Conservation (phyloP, 2,329 filamentous ascomycete species). For the Tolypocladium ovalisporum region DNA sequence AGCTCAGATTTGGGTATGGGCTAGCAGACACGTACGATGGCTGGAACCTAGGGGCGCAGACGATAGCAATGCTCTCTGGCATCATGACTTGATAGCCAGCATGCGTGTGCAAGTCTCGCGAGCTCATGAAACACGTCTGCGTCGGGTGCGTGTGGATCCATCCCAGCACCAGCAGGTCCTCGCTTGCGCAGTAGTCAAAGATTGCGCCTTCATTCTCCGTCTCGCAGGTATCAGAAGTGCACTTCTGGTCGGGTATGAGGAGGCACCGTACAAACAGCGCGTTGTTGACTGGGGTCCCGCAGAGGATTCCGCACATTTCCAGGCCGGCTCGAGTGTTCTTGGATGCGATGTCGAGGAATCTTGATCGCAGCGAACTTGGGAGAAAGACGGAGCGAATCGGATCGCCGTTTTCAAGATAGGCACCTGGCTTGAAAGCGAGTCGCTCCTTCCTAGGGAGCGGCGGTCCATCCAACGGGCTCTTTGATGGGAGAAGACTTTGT, state of each 20-base stretch:
- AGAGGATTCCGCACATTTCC: conserved; percentile 92
- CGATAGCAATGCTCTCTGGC: conserved; percentile 91
- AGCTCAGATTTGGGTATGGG: background rate
- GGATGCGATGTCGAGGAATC: conserved; percentile 64
- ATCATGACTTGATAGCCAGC: conserved; percentile 93
- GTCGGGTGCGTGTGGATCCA: conserved; percentile 98
- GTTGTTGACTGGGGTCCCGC: conserved; percentile 82
- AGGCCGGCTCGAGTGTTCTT: conserved; percentile 72
- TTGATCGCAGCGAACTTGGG: conserved; percentile 59
- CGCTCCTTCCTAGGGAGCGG: conserved; percentile 37
- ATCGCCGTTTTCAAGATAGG: conserved; percentile 80
- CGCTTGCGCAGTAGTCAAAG: conserved; percentile 78
- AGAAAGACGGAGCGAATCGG: conserved; percentile 83
- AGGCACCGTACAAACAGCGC: conserved; percentile 84
- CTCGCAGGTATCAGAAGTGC: conserved; percentile 89
- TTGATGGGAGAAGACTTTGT: conserved; percentile 17
- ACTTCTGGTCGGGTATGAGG: conserved; percentile 81
- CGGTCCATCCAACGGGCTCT: conserved; percentile 12
- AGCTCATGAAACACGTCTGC: conserved; percentile 97
- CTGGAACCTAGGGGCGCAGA: conserved; percentile 75
- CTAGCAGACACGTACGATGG: conserved; percentile 50
- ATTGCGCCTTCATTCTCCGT: conserved; percentile 77
- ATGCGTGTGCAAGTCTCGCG: conserved; percentile 85
- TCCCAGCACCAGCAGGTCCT: conserved; percentile 77
- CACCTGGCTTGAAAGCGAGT: conserved; percentile 62